These are phyloP conservation scores for Pyrrhoderma noxium DNA, from an alignment of 1,284 basidiomycete genomes.

Conservation along the genomic window DNA sequence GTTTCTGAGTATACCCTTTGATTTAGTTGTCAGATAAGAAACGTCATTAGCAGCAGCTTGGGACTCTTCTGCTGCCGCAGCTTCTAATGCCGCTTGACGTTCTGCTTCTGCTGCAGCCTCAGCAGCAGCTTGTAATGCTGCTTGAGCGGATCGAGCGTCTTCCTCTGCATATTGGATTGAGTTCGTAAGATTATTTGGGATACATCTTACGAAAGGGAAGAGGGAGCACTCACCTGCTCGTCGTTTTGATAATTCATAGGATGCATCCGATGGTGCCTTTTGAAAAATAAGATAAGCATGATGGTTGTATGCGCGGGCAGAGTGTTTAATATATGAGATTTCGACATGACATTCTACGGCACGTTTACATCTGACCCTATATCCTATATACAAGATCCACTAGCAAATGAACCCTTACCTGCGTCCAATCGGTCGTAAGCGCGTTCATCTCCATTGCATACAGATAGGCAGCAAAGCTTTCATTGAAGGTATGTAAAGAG, in stretches of 20 bases:
- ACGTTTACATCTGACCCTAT: not conserved
- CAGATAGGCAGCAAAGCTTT: slow-evolving; percentile 86
- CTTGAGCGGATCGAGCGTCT: slow-evolving; percentile 30
- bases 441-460: slow-evolving; percentile 94
- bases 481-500: slow-evolving; percentile 82
- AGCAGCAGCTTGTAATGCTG: slow-evolving; percentile 30
- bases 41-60: slow-evolving; percentile 21
- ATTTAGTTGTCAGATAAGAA: slow-evolving; percentile 29
- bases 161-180: slow-evolving; percentile 30
- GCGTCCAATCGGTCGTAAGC: slow-evolving; percentile 85
- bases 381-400: too few species aligned
- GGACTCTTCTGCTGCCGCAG: slow-evolving; percentile 25
- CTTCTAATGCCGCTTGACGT: slow-evolving; percentile 19
- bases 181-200: not conserved
- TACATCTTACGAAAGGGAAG: not conserved
- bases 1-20: slow-evolving; percentile 31
- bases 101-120: slow-evolving; percentile 20
- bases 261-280: slow-evolving; percentile 58
- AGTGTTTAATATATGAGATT: too few species aligned
- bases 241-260: slow-evolving; percentile 49
- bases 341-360: slow-evolving; percentile 24
- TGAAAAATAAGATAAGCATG: slow-evolving; percentile 1
- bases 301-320: too few species aligned
- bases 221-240: slow-evolving; percentile 45
- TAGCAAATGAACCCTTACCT: slow-evolving; percentile 52